phyloP scores from a whole-genome alignment of 2,329 filamentous ascomycete species.

The Orbilia quercus region DNA sequence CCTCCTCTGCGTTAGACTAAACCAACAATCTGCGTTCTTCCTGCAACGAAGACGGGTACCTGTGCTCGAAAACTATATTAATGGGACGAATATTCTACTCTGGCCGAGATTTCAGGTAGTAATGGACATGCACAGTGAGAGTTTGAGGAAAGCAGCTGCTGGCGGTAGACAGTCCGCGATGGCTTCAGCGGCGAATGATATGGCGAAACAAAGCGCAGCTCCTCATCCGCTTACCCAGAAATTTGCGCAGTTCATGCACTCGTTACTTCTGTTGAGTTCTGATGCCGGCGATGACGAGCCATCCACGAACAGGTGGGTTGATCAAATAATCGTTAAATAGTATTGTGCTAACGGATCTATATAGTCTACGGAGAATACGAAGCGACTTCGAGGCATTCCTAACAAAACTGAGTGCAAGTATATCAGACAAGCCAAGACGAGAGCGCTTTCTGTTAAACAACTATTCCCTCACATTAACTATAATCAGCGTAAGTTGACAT shows the following conservation, averaged over 20 bases:
- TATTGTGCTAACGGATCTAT: slow-evolving; percentile 4
- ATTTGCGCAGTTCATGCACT: slow-evolving; percentile 92
- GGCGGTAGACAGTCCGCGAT: slow-evolving; percentile 61
- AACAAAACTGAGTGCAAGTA: slow-evolving; percentile 77
- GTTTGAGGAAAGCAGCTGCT: slow-evolving; percentile 73
- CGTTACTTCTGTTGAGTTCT: slow-evolving; percentile 82
- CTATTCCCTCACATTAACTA: slow-evolving; percentile 92
- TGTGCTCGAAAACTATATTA: slow-evolving; percentile 88
- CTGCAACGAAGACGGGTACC: slow-evolving; percentile 91
- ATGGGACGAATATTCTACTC: slow-evolving; percentile 92
- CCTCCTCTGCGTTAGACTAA: slow-evolving; percentile 89
- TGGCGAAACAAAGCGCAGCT: slow-evolving; percentile 76
- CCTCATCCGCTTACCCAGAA: slow-evolving; percentile 92
- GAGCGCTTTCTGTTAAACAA: slow-evolving; percentile 95
- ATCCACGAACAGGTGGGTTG: slow-evolving; percentile 70
- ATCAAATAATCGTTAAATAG: background rate
- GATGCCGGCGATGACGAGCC: slow-evolving; percentile 96
- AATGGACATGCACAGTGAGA: slow-evolving; percentile 93
- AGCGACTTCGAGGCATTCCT: slow-evolving; percentile 86
- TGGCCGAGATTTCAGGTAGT: slow-evolving; percentile 96
- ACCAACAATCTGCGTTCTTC: slow-evolving; percentile 93
- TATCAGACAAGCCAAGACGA: slow-evolving; percentile 80
- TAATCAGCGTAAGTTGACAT: slow-evolving; percentile 73
- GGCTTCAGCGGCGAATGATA: slow-evolving; percentile 66
- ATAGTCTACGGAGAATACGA: slow-evolving; percentile 78